Evolutionary conservation across 2,329 filamentous ascomycete genomes (phyloP).

Genomic region (Pestalotiopsis sp.): DNA sequence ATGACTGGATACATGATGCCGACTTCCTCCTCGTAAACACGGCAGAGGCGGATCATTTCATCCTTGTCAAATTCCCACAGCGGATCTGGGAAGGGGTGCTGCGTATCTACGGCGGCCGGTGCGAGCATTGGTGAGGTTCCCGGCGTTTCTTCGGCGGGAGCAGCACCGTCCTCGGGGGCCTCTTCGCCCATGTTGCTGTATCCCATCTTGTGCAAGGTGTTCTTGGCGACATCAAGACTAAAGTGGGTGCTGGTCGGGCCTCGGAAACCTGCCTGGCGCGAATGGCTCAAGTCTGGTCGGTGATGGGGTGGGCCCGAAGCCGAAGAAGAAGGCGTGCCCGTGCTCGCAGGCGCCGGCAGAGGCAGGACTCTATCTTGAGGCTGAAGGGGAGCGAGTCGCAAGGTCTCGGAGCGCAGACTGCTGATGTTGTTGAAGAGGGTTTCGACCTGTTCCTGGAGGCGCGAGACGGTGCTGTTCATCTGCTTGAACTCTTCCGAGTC

Average conservation of each 20-base stretch:
- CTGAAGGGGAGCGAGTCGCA: conserved; percentile 46
- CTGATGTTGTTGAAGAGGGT: conserved; percentile 74
- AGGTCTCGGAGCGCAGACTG: conserved; percentile 61
- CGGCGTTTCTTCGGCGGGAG: conserved; percentile 28
- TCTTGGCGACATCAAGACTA: conserved; percentile 84
- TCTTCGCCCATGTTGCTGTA: conserved; percentile 68
- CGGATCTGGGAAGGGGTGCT: conserved; percentile 60
- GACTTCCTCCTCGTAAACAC: conserved; percentile 86
- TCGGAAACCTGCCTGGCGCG: conserved; percentile 69
- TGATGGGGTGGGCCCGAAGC: conserved; percentile 35
- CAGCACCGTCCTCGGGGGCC: conserved; percentile 51
- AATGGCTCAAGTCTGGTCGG: conserved; percentile 48
- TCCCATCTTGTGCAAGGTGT: conserved; percentile 86
- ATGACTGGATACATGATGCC: conserved; percentile 91
- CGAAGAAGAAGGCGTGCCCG: conserved; percentile 41
- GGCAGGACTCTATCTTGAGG: conserved; percentile 43
- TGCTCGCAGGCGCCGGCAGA: conserved; percentile 38
- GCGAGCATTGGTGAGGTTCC: conserved; percentile 34
- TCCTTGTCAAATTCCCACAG: conserved; percentile 78
- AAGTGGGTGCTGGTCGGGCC: conserved; percentile 86
- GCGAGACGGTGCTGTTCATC: conserved; percentile 74
- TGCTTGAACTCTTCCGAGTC: conserved; percentile 89
- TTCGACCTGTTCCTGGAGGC: conserved; percentile 83
- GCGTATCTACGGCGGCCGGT: conserved; percentile 39
- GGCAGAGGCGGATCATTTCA: conserved; percentile 78